A percentile compares a stretch with the other conserved stretches of the same genome.
These are phyloP conservation scores for Nepenthes mirabilis DNA, from an alignment of 148 eudicot species.

Conservation along the genomic window DNA sequence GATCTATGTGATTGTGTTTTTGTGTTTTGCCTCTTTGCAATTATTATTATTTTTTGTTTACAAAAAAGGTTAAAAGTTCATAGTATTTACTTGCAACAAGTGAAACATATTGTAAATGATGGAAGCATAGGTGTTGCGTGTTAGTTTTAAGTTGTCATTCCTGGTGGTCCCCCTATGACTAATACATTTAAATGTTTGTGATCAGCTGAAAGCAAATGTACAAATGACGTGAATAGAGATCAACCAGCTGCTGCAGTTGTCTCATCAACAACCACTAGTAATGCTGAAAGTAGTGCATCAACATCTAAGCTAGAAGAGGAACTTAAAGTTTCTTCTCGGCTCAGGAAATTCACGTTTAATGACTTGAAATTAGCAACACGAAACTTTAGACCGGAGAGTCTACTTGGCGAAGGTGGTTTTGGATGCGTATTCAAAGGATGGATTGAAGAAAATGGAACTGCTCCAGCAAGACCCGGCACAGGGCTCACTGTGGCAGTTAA, in stretches of 20 bases:
- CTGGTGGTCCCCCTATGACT: neutral
- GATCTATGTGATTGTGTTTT: too few relatives aligned
- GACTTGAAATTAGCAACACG: conserved; percentile 56
- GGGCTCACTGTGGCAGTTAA: conserved; percentile 70
- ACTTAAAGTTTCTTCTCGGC: conserved; percentile 55
- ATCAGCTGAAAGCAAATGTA: conserved; percentile 35
- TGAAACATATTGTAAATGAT: too few relatives aligned
- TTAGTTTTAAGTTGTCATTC: too few relatives aligned
- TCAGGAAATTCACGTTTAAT: conserved; percentile 50
- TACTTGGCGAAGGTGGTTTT: conserved; percentile 70
- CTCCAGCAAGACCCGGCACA: conserved; percentile 66
- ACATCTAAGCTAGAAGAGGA: conserved; percentile 59
- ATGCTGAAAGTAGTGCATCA: conserved; percentile 45
- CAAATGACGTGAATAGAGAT: conserved; percentile 32
- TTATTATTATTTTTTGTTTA: too few relatives aligned
- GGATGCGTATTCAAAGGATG: conserved; percentile 72
- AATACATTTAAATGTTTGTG: neutral
- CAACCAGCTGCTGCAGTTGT: conserved; percentile 26
- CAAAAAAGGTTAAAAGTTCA: too few relatives aligned
- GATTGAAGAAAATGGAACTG: conserved; percentile 72
- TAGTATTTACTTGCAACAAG: too few relatives aligned
- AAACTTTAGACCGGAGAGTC: conserved; percentile 65
- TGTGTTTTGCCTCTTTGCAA: too few relatives aligned
- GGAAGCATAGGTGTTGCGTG: too few relatives aligned
- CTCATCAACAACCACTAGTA: conserved; percentile 50